Evolutionary conservation across 108 stramenopile species (phyloP).

Genomic region (Nannochloropsis oceanica): DNA sequence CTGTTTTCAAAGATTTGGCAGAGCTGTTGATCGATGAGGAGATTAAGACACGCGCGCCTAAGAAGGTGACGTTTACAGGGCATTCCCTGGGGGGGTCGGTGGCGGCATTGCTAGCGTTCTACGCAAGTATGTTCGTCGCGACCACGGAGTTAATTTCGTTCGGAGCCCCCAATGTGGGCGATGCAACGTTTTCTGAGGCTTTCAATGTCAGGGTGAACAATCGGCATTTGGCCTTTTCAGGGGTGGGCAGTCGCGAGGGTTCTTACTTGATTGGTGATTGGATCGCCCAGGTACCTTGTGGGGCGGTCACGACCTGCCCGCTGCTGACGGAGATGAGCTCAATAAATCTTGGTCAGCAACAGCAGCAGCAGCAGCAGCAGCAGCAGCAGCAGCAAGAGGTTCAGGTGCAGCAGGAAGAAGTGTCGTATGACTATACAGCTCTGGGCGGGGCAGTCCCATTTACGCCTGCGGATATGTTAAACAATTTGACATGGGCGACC

Average conservation of each 20-base stretch:
- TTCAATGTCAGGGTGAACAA: not conserved
- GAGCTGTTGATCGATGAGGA: not conserved
- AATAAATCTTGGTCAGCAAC: not conserved
- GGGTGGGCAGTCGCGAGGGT: not conserved
- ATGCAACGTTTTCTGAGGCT: not conserved
- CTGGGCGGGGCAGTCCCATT: not conserved
- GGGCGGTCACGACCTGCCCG: not conserved
- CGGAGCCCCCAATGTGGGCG: not conserved
- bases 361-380: not conserved
- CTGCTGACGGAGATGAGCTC: not conserved
- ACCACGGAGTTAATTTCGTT: not conserved
- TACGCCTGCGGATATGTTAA: not conserved
- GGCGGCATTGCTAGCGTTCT: not conserved
- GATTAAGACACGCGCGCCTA: not conserved
- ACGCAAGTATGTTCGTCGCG: not conserved
- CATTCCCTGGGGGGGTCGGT: not conserved
- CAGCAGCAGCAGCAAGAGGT: not conserved
- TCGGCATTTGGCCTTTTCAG: not conserved
- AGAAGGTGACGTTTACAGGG: not conserved
- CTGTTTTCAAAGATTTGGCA: not conserved
- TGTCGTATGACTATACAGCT: not conserved
- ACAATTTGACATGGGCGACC: not conserved
- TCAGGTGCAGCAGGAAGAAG: not conserved
- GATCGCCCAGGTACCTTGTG: not conserved
- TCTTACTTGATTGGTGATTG: not conserved